Evolutionary conservation across 108 stramenopile genomes (phyloP), one percentile per base, ranked within the genome.

Genomic region (Nannochloropsis granulata): DNA sequence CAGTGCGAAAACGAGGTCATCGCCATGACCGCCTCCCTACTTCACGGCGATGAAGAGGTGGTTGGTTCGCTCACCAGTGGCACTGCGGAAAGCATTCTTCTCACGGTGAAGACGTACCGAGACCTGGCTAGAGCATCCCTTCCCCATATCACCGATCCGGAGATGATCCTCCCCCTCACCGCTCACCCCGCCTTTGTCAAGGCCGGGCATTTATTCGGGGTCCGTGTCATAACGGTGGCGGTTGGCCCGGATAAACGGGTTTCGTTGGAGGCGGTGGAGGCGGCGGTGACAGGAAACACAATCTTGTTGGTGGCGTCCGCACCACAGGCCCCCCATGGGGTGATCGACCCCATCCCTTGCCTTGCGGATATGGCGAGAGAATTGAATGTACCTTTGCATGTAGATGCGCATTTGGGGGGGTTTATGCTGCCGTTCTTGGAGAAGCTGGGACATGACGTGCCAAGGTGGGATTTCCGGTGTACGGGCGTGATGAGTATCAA

Each of bases 131-230:
- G 81, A 23, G 56, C 56, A 1, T 2, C 56, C 56, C 56, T 71
- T n/a, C 56, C 56, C 56, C 56, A 71, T n/a, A n/a, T 71, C 56
- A 16, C 21, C 56, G 56, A 71, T 16, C 56, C 56, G 5, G 94
- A 96, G 82, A 89, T 96, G 12, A 83, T 96, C 42, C 92, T 92
- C 44, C 89, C 92, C 81, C 86, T 85, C 12, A 94, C 93, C 0
- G 94, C 94, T n/a, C 96, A 96, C 85, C 93, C 94, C 2, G 94
- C 93, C 23, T 90, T 96, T 25, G 91, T 94, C 82, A 96, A 96
- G 89, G 96, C 94, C 0, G 93, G 93, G 78, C 92, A 93, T 23
- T 85, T 95, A 44, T 86, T 95, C 43, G 87, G 91, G 25, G 94
- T 95, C 85, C 89, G 93, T 19, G 85, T 92, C 79, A 88, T 95